phyloP scores from a whole-genome alignment of 306 rosid genomes.

The Pyrus betulifolia region DNA sequence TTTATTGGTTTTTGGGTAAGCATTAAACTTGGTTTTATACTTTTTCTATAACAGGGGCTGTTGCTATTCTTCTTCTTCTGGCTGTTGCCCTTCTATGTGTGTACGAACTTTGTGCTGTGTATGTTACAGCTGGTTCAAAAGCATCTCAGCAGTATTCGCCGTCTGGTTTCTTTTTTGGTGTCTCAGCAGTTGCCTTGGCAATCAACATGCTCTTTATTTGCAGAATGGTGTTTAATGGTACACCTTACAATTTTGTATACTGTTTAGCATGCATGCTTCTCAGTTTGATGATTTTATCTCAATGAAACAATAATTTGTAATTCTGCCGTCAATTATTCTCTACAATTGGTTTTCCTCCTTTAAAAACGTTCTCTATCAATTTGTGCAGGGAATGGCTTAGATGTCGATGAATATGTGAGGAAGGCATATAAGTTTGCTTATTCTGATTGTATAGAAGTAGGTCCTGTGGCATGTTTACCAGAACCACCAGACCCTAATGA shows the following conservation, averaged over 20 bases:
- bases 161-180: slow-evolving; percentile 99
- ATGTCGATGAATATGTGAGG: slow-evolving; percentile 95
- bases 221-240: slow-evolving; percentile 98
- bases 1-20: background rate
- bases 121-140: slow-evolving; percentile 90
- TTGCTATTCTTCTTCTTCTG: slow-evolving; percentile 89
- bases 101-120: slow-evolving; percentile 96
- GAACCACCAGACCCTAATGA: slow-evolving; percentile 99
- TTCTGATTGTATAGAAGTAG: slow-evolving; percentile 92
- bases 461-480: slow-evolving; percentile 91
- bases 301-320: slow-evolving; percentile 1
- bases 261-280: slow-evolving; percentile 1
- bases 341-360: background rate
- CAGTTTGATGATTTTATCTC: slow-evolving; percentile 17
- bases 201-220: slow-evolving; percentile 99
- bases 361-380: slow-evolving; percentile 2
- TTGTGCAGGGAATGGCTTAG: slow-evolving; percentile 87
- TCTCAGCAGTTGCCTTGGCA: slow-evolving; percentile 97
- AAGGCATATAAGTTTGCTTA: slow-evolving; percentile 96
- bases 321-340: slow-evolving; percentile 2
- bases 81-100: slow-evolving; percentile 97
- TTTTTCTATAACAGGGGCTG: slow-evolving; percentile 65
- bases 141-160: slow-evolving; percentile 98
- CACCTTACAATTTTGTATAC: slow-evolving; percentile 12
- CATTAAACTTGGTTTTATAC: background rate